These are phyloP conservation scores for Tuctoria greenei DNA, from an alignment of 176 grass and related monocot genomes.

Conservation along the genomic window DNA sequence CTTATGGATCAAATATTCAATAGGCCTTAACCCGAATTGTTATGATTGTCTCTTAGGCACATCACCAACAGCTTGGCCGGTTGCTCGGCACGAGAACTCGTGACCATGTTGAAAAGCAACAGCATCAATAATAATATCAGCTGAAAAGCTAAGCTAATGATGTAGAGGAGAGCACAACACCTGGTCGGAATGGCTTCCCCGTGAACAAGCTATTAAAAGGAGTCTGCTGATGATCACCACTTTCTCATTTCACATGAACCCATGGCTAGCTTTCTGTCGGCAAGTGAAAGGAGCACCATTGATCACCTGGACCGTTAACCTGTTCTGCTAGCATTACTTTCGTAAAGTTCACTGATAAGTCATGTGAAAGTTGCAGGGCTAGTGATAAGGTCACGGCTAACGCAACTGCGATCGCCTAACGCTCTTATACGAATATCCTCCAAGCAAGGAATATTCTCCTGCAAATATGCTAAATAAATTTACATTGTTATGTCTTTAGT, in stretches of 20 bases:
- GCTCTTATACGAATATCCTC: conserved; percentile 29
- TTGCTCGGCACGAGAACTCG: neutral
- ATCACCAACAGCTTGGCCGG: too few relatives aligned
- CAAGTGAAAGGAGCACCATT: neutral
- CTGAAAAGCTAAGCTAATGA: neutral
- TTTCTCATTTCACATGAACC: neutral
- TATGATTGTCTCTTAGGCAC: too few relatives aligned
- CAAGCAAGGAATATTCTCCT: neutral
- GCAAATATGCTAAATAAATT: neutral
- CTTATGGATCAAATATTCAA: too few relatives aligned
- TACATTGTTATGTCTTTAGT: neutral
- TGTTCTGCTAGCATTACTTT: neutral
- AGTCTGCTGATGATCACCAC: neutral
- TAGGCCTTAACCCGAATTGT: too few relatives aligned
- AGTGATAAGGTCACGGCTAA: conserved; percentile 40
- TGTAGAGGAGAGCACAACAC: neutral
- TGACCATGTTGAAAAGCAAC: neutral
- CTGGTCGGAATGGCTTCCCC: conserved; percentile 25
- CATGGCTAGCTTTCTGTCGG: neutral
- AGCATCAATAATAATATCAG: neutral
- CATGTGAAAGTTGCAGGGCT: conserved; percentile 26
- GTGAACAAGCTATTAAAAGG: neutral
- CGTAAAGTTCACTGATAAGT: conserved; percentile 33
- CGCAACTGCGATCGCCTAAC: conserved; percentile 17
- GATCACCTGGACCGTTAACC: neutral